These are phyloP conservation scores for Rhodotorula mucilaginosa DNA, from an alignment of 1,284 basidiomycete genomes.

Conservation along the genomic window DNA sequence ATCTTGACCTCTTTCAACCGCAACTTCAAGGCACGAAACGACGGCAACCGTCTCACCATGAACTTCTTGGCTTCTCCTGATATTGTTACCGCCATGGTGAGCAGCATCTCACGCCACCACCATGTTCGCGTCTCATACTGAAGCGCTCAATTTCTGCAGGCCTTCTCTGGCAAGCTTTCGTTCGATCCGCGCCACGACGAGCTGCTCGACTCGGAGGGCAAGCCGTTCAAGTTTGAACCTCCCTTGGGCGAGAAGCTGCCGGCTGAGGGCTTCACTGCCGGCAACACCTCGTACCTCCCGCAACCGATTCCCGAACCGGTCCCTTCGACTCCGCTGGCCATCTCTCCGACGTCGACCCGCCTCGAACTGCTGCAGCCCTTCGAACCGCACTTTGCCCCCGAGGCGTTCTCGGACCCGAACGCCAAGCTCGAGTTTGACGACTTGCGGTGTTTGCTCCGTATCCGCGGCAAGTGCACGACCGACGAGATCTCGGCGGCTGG, in stretches of 20 bases:
- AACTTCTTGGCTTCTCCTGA: slow-evolving; percentile 98
- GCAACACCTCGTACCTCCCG: slow-evolving; percentile 75
- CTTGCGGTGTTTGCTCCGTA: slow-evolving; percentile 72
- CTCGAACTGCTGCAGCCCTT: slow-evolving; percentile 89
- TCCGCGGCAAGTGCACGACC: slow-evolving; percentile 96
- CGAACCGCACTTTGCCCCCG: slow-evolving; percentile 64
- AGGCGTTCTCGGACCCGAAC: slow-evolving; percentile 54
- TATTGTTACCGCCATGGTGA: slow-evolving; percentile 76
- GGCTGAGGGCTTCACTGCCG: slow-evolving; percentile 70
- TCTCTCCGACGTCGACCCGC: slow-evolving; percentile 75
- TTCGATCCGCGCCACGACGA: slow-evolving; percentile 92
- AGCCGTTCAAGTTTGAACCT: slow-evolving; percentile 77
- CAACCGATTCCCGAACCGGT: slow-evolving; percentile 62
- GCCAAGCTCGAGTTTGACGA: slow-evolving; percentile 70
- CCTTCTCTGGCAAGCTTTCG: slow-evolving; percentile 88
- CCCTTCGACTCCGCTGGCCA: slow-evolving; percentile 74
- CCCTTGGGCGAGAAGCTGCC: slow-evolving; percentile 85
- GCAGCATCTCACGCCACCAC: background rate
- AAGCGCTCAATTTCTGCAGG: slow-evolving; percentile 48
- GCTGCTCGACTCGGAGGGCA: slow-evolving; percentile 57
- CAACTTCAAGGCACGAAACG: slow-evolving; percentile 96
- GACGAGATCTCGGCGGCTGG: slow-evolving; percentile 96
- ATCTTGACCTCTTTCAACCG: slow-evolving; percentile 98
- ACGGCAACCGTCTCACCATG: slow-evolving; percentile 93
- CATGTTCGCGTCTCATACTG: background rate